phyloP scores from a whole-genome alignment of 306 rosid genomes.

The Cicer yamashitae region DNA sequence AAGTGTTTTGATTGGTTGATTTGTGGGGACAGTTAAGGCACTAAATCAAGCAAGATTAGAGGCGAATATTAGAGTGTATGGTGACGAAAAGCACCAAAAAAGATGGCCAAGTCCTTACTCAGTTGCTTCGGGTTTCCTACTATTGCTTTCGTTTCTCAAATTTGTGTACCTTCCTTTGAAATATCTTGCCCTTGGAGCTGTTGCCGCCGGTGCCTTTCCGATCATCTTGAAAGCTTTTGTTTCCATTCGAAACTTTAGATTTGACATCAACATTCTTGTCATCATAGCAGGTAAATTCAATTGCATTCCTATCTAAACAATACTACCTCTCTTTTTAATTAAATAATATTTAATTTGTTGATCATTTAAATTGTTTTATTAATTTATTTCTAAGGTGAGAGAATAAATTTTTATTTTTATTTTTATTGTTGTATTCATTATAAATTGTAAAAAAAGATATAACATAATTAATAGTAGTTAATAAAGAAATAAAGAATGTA shows the following conservation, averaged over 20 bases:
- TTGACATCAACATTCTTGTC: conserved; percentile 81
- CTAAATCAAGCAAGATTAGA: conserved; percentile 80
- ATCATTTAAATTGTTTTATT: too few species aligned
- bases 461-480: too few species aligned
- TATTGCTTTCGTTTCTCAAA: conserved; percentile 64
- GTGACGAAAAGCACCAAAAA: conserved; percentile 55
- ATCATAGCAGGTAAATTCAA: conserved; percentile 70
- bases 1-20: neutral
- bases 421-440: too few species aligned
- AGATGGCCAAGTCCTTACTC: conserved; percentile 89
- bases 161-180: conserved; percentile 59
- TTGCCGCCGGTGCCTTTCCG: conserved; percentile 63
- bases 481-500: too few species aligned
- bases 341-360: too few species aligned
- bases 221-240: conserved; percentile 57
- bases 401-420: too few species aligned
- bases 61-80: conserved; percentile 71
- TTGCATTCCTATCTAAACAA: neutral
- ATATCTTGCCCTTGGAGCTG: conserved; percentile 81
- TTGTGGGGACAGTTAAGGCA: conserved; percentile 72
- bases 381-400: too few species aligned
- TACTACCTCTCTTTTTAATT: too few species aligned
- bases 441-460: too few species aligned
- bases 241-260: conserved; percentile 60
- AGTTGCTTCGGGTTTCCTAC: conserved; percentile 63